Evolutionary conservation across 352 stramenopile genomes (phyloP).

Genomic region (Phytophthora pisi): DNA sequence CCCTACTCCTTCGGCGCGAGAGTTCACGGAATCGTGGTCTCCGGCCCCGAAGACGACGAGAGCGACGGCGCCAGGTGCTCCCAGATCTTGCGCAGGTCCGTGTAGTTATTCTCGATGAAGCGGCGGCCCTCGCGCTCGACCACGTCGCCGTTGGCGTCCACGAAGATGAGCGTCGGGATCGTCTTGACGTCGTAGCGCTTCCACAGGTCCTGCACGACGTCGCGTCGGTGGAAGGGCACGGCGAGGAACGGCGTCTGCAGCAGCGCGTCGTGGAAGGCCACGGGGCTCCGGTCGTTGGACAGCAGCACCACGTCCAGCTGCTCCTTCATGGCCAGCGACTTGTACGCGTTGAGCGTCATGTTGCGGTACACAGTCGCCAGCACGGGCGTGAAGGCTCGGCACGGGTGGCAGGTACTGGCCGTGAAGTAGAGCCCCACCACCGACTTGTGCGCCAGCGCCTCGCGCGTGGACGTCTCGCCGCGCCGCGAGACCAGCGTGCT

Average conservation of each 20-base stretch:
- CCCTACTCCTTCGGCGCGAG: not conserved
- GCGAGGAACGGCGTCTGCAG: conserved; percentile 67
- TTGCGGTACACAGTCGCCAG: conserved; percentile 67
- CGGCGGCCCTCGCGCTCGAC: conserved; percentile 67
- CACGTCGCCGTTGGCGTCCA: conserved; percentile 63
- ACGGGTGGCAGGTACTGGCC: conserved; percentile 60
- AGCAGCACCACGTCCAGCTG: conserved; percentile 69
- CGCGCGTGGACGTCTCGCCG: conserved; percentile 51
- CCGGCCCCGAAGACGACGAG: conserved; percentile 10
- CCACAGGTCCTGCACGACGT: conserved; percentile 62
- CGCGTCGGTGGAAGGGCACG: conserved; percentile 55
- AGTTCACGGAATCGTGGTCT: conserved; percentile 36
- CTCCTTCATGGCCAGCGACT: conserved; percentile 57
- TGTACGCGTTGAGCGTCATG: conserved; percentile 68
- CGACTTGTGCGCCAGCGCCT: conserved; percentile 60
- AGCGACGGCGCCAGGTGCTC: conserved; percentile 43
- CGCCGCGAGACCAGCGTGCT: conserved; percentile 55
- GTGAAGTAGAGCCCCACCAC: conserved; percentile 75
- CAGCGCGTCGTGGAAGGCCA: conserved; percentile 62
- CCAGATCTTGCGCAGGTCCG: conserved; percentile 67
- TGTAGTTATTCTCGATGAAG: conserved; percentile 70
- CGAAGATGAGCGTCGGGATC: conserved; percentile 73
- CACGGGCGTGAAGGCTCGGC: conserved; percentile 67
- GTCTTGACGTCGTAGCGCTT: conserved; percentile 75
- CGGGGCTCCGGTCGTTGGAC: conserved; percentile 59